These are phyloP conservation scores for Boletus rubroflammeus DNA, from an alignment of 768 basidiomycete species.

Conservation along the genomic window DNA sequence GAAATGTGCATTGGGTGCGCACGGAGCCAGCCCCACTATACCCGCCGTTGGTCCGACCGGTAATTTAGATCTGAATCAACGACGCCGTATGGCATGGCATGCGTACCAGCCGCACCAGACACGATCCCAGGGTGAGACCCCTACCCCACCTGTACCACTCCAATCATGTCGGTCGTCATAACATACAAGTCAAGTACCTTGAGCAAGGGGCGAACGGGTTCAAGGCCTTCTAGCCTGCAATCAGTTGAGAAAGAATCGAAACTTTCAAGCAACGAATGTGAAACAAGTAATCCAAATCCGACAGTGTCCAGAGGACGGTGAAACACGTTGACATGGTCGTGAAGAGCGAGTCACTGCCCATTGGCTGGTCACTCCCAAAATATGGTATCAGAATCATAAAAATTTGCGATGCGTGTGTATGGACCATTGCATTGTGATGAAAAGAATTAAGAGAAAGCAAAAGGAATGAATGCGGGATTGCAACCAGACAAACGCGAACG, in stretches of 20 bases:
- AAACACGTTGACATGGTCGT: background rate
- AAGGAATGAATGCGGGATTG: constrained; percentile 15
- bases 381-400: constrained; percentile 9
- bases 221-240: background rate
- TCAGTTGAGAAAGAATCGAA: background rate
- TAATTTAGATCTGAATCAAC: constrained; percentile 23
- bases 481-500: constrained; percentile 15
- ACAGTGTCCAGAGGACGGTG: background rate
- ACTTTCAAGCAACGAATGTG: constrained; percentile 5
- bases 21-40: constrained; percentile 23
- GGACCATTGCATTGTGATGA: constrained; percentile 12
- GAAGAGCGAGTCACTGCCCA: background rate
- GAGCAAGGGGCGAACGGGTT: background rate
- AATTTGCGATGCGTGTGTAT: constrained; percentile 18
- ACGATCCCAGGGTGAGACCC: constrained; percentile 7
- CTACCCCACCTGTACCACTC: no score
- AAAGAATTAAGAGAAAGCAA: constrained; percentile 11
- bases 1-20: no score
- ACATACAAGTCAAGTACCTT: constrained; percentile 2
- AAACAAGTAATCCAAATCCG: constrained; percentile 4
- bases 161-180: background rate
- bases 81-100: background rate
- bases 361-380: background rate
- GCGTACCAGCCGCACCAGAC: background rate
- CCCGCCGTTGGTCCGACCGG: constrained; percentile 25